These are phyloP conservation scores for Tricholoma terreum DNA, from an alignment of 768 basidiomycete species.

Conservation along the genomic window DNA sequence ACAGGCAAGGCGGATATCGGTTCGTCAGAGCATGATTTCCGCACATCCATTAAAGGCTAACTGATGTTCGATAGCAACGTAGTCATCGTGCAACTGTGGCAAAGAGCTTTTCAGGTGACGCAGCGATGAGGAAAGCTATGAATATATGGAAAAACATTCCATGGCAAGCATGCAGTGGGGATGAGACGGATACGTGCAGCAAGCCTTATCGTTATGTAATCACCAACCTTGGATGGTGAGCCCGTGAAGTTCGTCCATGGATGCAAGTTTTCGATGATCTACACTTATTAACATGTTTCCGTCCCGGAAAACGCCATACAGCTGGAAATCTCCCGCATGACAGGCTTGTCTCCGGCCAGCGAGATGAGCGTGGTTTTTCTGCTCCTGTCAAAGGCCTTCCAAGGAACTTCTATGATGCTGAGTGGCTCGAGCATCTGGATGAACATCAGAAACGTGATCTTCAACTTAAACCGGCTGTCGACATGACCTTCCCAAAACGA, in stretches of 20 bases:
- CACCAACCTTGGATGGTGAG: conserved; percentile 3
- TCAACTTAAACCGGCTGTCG: conserved; percentile 3
- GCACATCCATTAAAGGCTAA: neutral
- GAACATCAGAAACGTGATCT: conserved; percentile 1
- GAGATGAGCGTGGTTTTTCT: neutral
- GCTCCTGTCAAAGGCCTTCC: conserved; percentile 5
- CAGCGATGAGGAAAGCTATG: neutral
- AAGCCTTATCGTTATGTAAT: conserved; percentile 3
- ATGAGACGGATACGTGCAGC: neutral
- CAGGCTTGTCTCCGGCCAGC: neutral
- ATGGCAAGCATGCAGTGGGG: conserved; percentile 3
- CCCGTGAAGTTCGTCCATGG: neutral
- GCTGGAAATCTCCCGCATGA: conserved; percentile 6
- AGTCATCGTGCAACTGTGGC: neutral
- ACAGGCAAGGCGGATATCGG: neutral
- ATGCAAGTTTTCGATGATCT: conserved; percentile 5
- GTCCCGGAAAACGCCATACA: neutral
- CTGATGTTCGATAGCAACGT: neutral
- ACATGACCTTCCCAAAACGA: neutral
- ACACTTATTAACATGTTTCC: conserved; percentile 5
- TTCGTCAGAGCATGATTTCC: neutral
- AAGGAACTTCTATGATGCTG: conserved; percentile 7
- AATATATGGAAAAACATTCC: neutral
- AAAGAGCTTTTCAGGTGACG: neutral
- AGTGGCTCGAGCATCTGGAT: conserved; percentile 3